Base-by-base conservation (phyloP, 1,139 yeast species). In the Blastobotrys raffinosifermentans region DNA sequence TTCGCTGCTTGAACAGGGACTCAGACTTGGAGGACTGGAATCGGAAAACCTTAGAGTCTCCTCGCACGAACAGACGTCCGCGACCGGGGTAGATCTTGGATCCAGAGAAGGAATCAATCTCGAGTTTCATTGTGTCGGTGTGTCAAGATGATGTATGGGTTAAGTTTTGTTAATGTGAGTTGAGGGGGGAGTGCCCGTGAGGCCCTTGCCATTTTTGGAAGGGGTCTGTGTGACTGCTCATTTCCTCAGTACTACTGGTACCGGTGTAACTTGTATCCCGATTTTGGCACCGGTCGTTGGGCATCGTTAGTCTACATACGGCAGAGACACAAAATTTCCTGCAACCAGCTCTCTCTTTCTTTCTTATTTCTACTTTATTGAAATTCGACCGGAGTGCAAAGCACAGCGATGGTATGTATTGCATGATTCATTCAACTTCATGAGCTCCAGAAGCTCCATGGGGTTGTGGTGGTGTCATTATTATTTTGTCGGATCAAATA, bases 1-100 rank as follows among this genome's bases (percentile, higher is more conserved):
- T 91, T 82, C 97, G 87, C 80, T 93, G 99, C 67, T 81, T 80
- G 94, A 91, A 91, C 66, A 91, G 82, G 68, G 98, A 87, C 64
- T 95, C 93, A 67, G 94, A 79, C 77, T 91, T 93, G 60, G 96
- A 85, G 69, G 87, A 81, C 73, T 84, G 94, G 94, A 93, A 91
- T 81, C 99, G 87, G 94, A 91, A 91, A 67, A 89, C 73, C 79
- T 91, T 91, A 67, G 97, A 87, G 87, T 91, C 99, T 64, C 97
- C 96, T 77, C 99, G 89, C 73, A 91, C 91, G 69, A 86, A 91
- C 72, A 91, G 82, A 53, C 58, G 29, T 48, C 54, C 59, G 80
- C 96, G 85, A 75, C 98, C 97, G 78, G 98, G 98, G 95, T 91
- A 93, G 81, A 91, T 91, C 78, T 89, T 91, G 67, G 89, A 74